Evolutionary conservation across 495 filamentous ascomycete genomes (phyloP), one percentile per base, ranked within the genome.

Genomic region (Copromyces sp.): DNA sequence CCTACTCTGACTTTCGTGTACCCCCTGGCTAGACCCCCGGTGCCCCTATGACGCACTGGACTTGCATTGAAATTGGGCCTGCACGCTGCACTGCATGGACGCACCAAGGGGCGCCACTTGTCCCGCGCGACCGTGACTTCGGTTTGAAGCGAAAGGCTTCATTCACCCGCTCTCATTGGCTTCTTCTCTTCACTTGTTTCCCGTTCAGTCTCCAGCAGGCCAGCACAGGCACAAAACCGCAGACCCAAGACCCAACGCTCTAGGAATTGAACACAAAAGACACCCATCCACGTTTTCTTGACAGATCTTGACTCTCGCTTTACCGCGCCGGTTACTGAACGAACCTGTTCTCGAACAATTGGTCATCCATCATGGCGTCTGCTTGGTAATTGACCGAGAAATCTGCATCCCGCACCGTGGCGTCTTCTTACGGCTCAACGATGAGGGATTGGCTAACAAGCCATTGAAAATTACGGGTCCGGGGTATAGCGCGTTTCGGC

Each of bases 21-120:
- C 35, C 70, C 35, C 29, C 24, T 68, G n/a, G 24, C 71, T 24
- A 32, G 38, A 35, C 42, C 68, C 24, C 69, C 39, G 40, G 42
- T 41, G 39, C 73, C 78, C 76, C 75, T 76, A 80, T 80, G 79
- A 80, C 79, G 79, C 79, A 80, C 74, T 24, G 24, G 24, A 24
- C 24, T 78, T 72, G 70, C 69, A 70, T 45, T 47, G 73, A 73
- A 70, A 71, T 35, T 39, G 53, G 44, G 53, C 53, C 32, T 61
- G 53, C 29, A 65, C 53, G 73, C 69, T 73, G 73, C 75, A 69
- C 32, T 32, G 40, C 53, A 61, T 65, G 53, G 53, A 61, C 29
- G 69, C 41, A 74, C 77, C 77, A 76, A 70, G 70, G 72, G 74
- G 69, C 74, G 75, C 75, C 75, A 75, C 74, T 71, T 78, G 68